A percentile compares a stretch with the other conserved stretches of the same genome.
These are phyloP conservation scores for Rhododendron williamsianum DNA, from an alignment of 148 eudicot species.

Conservation along the genomic window DNA sequence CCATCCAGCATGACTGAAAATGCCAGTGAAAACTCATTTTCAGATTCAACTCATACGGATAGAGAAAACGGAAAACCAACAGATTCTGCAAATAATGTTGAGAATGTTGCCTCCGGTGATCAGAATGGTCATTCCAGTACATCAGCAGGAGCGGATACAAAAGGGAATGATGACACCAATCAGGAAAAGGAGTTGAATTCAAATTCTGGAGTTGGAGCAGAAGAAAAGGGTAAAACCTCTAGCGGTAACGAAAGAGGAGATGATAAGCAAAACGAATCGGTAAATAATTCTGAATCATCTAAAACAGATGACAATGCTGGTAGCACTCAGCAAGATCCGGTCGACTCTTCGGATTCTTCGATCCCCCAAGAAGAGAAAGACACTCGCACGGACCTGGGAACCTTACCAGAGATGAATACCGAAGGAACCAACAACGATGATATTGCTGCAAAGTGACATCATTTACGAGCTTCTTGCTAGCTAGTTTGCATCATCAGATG, in stretches of 20 bases:
- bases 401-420: conserved; percentile 42
- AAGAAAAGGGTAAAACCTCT: conserved; percentile 9
- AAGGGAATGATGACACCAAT: background rate
- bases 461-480: background rate
- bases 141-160: conserved; percentile 9
- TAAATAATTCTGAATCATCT: conserved; percentile 10
- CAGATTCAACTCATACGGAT: conserved; percentile 5
- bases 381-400: conserved; percentile 44
- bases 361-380: conserved; percentile 48
- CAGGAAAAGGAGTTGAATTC: conserved; percentile 7
- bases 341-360: conserved; percentile 30
- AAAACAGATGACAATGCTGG: conserved; percentile 22
- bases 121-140: conserved; percentile 12
- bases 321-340: conserved; percentile 25
- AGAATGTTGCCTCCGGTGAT: background rate
- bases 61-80: conserved; percentile 18
- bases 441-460: conserved; percentile 39
- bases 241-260: conserved; percentile 12
- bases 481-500: background rate
- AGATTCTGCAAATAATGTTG: conserved; percentile 11
- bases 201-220: conserved; percentile 14
- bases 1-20: too few species aligned
- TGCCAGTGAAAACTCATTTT: too few species aligned
- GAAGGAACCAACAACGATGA: conserved; percentile 34
- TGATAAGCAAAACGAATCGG: background rate